These are phyloP conservation scores for Xylaria palmicola DNA, from an alignment of 495 filamentous ascomycete species.

Conservation along the genomic window DNA sequence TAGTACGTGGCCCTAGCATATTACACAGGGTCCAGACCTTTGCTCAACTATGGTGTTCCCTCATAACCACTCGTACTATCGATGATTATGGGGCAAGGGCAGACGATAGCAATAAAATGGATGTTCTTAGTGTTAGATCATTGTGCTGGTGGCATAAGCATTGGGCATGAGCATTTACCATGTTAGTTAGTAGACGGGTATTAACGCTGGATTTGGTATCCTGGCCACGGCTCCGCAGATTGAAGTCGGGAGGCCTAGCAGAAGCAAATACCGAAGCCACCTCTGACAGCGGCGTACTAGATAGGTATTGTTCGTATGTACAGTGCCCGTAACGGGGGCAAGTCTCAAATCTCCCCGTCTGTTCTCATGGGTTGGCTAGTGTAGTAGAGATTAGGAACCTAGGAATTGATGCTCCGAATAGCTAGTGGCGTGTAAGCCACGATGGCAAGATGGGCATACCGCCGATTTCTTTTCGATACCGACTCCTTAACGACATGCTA, in stretches of 20 bases:
- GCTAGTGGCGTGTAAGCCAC: neutral
- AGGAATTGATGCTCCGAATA: conserved; percentile 1
- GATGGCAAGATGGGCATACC: neutral
- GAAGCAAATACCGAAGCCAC: neutral
- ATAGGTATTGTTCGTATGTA: neutral
- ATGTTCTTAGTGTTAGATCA: neutral
- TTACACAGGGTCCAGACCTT: too few relatives aligned
- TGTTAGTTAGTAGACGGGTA: neutral
- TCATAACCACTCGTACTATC: neutral
- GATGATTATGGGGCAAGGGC: too few relatives aligned
- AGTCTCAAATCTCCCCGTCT: neutral
- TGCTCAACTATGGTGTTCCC: neutral
- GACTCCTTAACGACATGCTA: neutral
- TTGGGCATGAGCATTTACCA: neutral
- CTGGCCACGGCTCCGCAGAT: conserved; percentile 1
- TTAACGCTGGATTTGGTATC: neutral
- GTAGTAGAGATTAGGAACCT: neutral
- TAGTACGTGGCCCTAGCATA: neutral
- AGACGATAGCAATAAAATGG: too few relatives aligned
- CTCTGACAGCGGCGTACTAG: neutral
- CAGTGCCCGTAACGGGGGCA: neutral
- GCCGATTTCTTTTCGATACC: neutral
- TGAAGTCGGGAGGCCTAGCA: neutral
- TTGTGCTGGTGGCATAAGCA: neutral
- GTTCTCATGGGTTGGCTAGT: neutral